These are phyloP conservation scores for Periconia sp. DNA, from an alignment of 2,329 filamentous ascomycete genomes.

Conservation along the genomic window DNA sequence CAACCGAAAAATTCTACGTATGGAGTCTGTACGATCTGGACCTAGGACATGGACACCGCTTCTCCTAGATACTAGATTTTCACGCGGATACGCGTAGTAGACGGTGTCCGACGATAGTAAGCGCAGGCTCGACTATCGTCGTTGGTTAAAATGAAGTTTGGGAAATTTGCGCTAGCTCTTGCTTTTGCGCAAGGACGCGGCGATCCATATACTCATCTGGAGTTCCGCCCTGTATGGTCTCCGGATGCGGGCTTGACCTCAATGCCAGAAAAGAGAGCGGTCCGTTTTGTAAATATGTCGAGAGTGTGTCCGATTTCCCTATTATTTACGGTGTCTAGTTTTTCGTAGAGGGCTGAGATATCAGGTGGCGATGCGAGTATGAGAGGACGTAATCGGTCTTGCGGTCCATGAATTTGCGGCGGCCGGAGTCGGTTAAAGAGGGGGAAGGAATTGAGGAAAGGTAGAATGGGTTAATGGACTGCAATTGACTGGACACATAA, in stretches of 20 bases:
- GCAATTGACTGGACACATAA: constrained; percentile 20
- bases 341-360: constrained; percentile 22
- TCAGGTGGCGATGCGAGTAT: constrained; percentile 21
- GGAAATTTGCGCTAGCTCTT: constrained; percentile 16
- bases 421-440: constrained; percentile 8
- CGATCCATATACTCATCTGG: constrained; percentile 25
- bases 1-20: constrained; percentile 24
- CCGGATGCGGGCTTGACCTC: constrained; percentile 21
- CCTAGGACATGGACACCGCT: constrained; percentile 23
- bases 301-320: constrained; percentile 14
- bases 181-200: constrained; percentile 26
- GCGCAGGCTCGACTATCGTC: constrained; percentile 18
- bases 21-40: constrained; percentile 21
- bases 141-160: constrained; percentile 9
- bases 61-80: constrained; percentile 16
- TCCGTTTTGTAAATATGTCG: constrained; percentile 21
- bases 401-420: constrained; percentile 13
- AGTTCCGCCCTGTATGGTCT: constrained; percentile 17
- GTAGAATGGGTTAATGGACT: constrained; percentile 21
- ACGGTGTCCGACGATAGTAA: constrained; percentile 24
- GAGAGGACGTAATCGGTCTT: constrained; percentile 25
- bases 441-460: constrained; percentile 17
- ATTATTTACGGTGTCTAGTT: constrained; percentile 14
- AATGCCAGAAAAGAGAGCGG: constrained; percentile 22
- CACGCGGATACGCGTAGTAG: constrained; percentile 23